Percentiles rank a stretch among this genome's conserved stretches.
Evolutionary conservation across 108 stramenopile genomes (phyloP).

Genomic region (Nitzschia sp.): DNA sequence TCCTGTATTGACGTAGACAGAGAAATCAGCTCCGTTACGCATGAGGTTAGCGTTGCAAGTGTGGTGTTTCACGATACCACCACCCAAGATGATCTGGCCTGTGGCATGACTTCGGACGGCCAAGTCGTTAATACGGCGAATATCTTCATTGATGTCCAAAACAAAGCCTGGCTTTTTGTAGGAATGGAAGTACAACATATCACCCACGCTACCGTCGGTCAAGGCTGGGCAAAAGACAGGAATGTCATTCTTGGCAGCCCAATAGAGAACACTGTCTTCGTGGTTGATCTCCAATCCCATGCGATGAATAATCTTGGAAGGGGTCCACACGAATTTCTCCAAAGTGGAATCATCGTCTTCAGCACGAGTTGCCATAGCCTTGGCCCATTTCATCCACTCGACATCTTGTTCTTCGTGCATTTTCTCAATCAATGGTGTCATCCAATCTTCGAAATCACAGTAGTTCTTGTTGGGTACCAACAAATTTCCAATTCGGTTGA

Average conservation of each 20-base stretch:
- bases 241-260: slow-evolving; percentile 95
- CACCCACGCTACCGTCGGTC: slow-evolving; percentile 98
- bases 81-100: slow-evolving; percentile 97
- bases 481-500: slow-evolving; percentile 97
- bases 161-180: slow-evolving; percentile 97
- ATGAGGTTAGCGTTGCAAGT: slow-evolving; percentile 99
- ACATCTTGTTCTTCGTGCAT: slow-evolving; percentile 98
- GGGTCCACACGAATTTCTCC: slow-evolving; percentile 82
- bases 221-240: slow-evolving; percentile 99
- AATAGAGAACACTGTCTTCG: slow-evolving; percentile 92
- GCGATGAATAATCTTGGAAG: slow-evolving; percentile 92
- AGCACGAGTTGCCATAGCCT: slow-evolving; percentile 20
- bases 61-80: slow-evolving; percentile 98
- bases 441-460: slow-evolving; percentile 98
- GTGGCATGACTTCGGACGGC: slow-evolving; percentile 90
- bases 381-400: slow-evolving; percentile 46
- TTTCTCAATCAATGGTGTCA: slow-evolving; percentile 84
- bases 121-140: slow-evolving; percentile 93
- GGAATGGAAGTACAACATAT: slow-evolving; percentile 99
- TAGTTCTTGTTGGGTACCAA: slow-evolving; percentile 98
- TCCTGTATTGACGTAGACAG: slow-evolving; percentile 97
- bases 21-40: slow-evolving; percentile 99
- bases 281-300: slow-evolving; percentile 94
- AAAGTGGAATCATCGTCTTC: slow-evolving; percentile 20
- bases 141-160: slow-evolving; percentile 93